These are phyloP conservation scores for Thalassiosira exigua DNA, from an alignment of 352 stramenopile genomes.

Conservation along the genomic window DNA sequence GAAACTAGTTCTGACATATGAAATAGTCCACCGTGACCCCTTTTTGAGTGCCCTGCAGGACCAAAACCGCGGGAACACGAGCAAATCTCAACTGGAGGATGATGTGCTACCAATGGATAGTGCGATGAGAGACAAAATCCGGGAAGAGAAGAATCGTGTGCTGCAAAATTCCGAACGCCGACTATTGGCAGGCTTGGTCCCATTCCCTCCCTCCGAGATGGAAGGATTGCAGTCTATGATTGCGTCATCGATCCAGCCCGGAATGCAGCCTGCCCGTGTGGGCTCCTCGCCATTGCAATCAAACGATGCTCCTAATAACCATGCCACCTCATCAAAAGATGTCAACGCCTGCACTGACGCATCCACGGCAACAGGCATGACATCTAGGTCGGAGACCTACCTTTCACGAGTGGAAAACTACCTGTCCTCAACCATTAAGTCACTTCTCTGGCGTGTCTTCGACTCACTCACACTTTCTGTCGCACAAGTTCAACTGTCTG, in stretches of 20 bases:
- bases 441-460: slow-evolving; percentile 58
- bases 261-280: slow-evolving; percentile 5
- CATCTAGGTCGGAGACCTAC: slow-evolving; percentile 12
- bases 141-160: slow-evolving; percentile 60
- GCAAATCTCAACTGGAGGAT: background rate
- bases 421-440: slow-evolving; percentile 52
- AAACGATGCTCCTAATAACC: background rate
- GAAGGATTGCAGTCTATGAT: slow-evolving; percentile 46
- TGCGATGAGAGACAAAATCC: slow-evolving; percentile 30
- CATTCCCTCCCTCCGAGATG: slow-evolving; percentile 49
- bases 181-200: slow-evolving; percentile 57
- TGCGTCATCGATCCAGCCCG: slow-evolving; percentile 33
- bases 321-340: slow-evolving; percentile 1
- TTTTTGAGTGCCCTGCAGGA: slow-evolving; percentile 35
- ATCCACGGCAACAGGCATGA: background rate
- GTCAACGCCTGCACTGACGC: slow-evolving; percentile 9
- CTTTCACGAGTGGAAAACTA: slow-evolving; percentile 55
- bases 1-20: slow-evolving; percentile 51
- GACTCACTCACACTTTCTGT: slow-evolving; percentile 59
- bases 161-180: slow-evolving; percentile 57
- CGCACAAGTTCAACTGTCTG: slow-evolving; percentile 44
- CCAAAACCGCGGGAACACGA: background rate
- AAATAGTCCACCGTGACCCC: slow-evolving; percentile 51
- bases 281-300: slow-evolving; percentile 7
- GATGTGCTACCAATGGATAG: slow-evolving; percentile 9